A percentile compares a stretch with the other conserved stretches of the same genome.
These are phyloP conservation scores for Papiliotrema terrestris DNA, from an alignment of 1,284 basidiomycete genomes.

Conservation along the genomic window DNA sequence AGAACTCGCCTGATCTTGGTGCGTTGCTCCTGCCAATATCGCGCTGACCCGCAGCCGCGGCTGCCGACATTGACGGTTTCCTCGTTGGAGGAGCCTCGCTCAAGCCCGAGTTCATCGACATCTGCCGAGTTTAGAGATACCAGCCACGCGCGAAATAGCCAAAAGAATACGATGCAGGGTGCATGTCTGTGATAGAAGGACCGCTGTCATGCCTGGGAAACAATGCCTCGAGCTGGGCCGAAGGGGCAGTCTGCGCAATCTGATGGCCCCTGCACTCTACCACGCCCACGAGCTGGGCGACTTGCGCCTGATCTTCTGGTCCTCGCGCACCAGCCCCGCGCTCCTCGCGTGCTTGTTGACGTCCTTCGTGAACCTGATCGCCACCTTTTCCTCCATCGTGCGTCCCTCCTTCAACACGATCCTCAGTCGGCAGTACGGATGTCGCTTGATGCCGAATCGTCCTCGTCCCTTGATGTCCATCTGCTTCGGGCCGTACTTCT, in stretches of 20 bases:
- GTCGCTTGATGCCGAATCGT: conserved; percentile 71
- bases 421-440: conserved; percentile 71
- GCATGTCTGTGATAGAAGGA: too few relatives aligned
- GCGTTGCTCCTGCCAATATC: conserved; percentile 33
- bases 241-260: too few relatives aligned
- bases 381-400: conserved; percentile 67
- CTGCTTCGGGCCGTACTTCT: conserved; percentile 54
- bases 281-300: conserved; percentile 68
- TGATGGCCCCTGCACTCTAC: conserved; percentile 59
- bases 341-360: conserved; percentile 68
- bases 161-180: too few relatives aligned
- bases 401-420: conserved; percentile 80
- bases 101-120: conserved; percentile 94
- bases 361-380: conserved; percentile 62
- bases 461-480: conserved; percentile 85
- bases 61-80: conserved; percentile 95
- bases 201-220: too few relatives aligned
- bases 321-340: conserved; percentile 71
- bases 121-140: conserved; percentile 62
- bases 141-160: neutral
- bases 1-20: conserved; percentile 85
- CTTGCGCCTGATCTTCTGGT: conserved; percentile 71
- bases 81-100: conserved; percentile 96
- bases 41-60: conserved; percentile 54
- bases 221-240: too few relatives aligned